These are phyloP conservation scores for Rosa rugosa DNA, from an alignment of 306 rosid genomes.

Conservation along the genomic window DNA sequence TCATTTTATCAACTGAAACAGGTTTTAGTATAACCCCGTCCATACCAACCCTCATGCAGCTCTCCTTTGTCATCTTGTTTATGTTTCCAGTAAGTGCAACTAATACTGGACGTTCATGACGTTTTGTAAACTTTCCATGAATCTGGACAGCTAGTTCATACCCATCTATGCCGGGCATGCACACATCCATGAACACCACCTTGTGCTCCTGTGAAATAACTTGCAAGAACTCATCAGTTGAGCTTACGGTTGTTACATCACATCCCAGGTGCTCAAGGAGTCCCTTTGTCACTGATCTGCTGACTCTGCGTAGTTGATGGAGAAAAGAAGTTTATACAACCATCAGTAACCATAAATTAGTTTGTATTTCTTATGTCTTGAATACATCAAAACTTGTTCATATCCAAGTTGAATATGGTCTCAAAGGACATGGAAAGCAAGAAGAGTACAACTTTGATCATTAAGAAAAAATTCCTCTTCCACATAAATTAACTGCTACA, in stretches of 20 bases:
- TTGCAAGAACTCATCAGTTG: conserved; percentile 65
- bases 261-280: conserved; percentile 86
- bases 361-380: background rate
- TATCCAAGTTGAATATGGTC: background rate
- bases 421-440: background rate
- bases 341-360: background rate
- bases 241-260: conserved; percentile 66
- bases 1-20: conserved; percentile 88
- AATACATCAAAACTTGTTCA: background rate
- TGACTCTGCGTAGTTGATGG: conserved; percentile 53
- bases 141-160: conserved; percentile 57
- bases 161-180: conserved; percentile 57
- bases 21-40: conserved; percentile 81
- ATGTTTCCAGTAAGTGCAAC: conserved; percentile 79
- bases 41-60: conserved; percentile 80
- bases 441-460: background rate
- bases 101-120: conserved; percentile 68
- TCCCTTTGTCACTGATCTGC: conserved; percentile 80
- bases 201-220: conserved; percentile 64
- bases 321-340: background rate
- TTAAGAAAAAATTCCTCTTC: background rate
- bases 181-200: conserved; percentile 81
- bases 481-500: background rate
- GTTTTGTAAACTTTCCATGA: conserved; percentile 63
- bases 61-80: conserved; percentile 69